Base-by-base conservation (phyloP, 352 stramenopile species). In the Phytophthora colocasiae region DNA sequence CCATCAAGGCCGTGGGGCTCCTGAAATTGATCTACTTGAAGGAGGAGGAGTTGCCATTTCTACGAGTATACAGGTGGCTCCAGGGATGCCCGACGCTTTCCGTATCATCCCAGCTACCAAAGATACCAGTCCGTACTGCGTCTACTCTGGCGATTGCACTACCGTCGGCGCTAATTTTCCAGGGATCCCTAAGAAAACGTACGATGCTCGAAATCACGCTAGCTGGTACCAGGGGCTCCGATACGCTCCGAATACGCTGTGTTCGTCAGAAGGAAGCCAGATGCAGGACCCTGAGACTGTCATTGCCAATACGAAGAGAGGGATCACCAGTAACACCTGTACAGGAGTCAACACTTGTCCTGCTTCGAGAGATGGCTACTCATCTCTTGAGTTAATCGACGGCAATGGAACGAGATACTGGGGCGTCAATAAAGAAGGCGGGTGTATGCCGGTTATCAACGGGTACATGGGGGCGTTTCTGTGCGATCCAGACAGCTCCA, bases 1-100 rank as follows among this genome's bases (percentile, higher is more conserved):
- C 1, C 75, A 89, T 39, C 67, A 85, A 47, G 95, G 95, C 14
- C 73, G 93, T 34, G 95, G 95, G 54, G 90, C 93, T n/a, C 93
- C 93, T 0, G 96, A 98, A 71, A 98, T 98, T 70, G 95, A 98
- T 76, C 79, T 98, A 11, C 72, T 98, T 9, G 95, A 90, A 98
- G 85, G 90, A 77, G 81, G 76, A 45, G 81, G 78, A 29, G 31
- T 50, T 62, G 64, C 77, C 39, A 74, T 97, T 60, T 98, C 91
- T 9, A 83, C 90, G 27, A 97, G 92, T 56, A 89, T 97, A 12
- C 95, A 98, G 58, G 55, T 97, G 19, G 80, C 81, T 2, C 86
- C 86, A 2, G 89, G 86, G 14, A 89, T 89, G 73, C 83, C 82
- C 12, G 65, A 88, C 43, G 39, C 61, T 1, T 90, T 85, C 46